Percentiles rank a stretch among this genome's conserved stretches.
Conservation (phyloP, 2,329 filamentous ascomycete genomes). For the Fusarium sp. region DNA sequence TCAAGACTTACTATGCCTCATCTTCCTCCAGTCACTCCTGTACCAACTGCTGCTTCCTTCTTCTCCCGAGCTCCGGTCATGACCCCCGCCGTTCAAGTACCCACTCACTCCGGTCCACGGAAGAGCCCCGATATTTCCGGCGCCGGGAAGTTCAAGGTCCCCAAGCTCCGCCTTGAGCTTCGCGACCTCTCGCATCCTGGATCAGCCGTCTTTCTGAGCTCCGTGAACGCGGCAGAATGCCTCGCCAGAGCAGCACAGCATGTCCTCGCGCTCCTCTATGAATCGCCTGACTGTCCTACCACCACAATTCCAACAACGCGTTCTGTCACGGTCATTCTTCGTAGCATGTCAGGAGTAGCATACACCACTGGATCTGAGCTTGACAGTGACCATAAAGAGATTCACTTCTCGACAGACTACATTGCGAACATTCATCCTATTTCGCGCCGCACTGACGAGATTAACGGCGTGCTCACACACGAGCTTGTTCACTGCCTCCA, state of each 20-base stretch:
- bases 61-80: conserved; percentile 44
- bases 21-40: conserved; percentile 41
- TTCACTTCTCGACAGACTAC: conserved; percentile 86
- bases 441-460: conserved; percentile 67
- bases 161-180: conserved; percentile 70
- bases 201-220: conserved; percentile 73
- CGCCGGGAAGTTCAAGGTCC: conserved; percentile 55
- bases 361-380: conserved; percentile 86
- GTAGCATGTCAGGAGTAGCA: conserved; percentile 84
- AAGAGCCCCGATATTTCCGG: conserved; percentile 32
- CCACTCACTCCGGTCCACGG: conserved; percentile 32
- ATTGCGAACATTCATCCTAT: conserved; percentile 63
- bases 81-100: conserved; percentile 46
- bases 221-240: conserved; percentile 71
- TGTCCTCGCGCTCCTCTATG: conserved; percentile 81
- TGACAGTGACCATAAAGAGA: conserved; percentile 90
- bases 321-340: conserved; percentile 85
- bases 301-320: conserved; percentile 73
- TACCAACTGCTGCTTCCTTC: conserved; percentile 41
- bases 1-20: conserved; percentile 41
- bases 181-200: conserved; percentile 71
- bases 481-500: conserved; percentile 97
- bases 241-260: conserved; percentile 72
- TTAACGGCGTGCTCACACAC: conserved; percentile 86
- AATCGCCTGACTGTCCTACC: conserved; percentile 55